A percentile compares a stretch with the other conserved stretches of the same genome.
Evolutionary conservation across 1,284 basidiomycete genomes (phyloP).

Genomic region (Pterulicium gracile): DNA sequence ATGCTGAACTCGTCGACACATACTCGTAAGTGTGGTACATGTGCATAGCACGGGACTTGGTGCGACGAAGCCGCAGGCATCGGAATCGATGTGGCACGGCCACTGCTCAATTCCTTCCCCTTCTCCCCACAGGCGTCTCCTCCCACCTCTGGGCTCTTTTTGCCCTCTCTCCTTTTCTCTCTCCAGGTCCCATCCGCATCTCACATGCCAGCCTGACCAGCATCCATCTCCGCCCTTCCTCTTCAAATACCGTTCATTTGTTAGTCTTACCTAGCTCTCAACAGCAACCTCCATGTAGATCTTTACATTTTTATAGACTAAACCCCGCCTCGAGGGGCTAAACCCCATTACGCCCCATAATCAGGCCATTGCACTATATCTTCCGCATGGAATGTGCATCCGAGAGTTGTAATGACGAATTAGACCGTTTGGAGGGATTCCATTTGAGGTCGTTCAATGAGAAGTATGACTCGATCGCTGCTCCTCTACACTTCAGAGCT

Average conservation of each 20-base stretch:
- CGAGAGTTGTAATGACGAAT: background rate
- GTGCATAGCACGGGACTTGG: no score
- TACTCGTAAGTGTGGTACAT: no score
- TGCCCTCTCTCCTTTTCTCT: no score
- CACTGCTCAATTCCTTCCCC: no score
- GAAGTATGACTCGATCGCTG: background rate
- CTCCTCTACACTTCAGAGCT: background rate
- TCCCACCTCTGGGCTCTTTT: no score
- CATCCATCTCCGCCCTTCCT: background rate
- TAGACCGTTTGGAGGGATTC: constrained; percentile 1
- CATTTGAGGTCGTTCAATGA: constrained; percentile 1
- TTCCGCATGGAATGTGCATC: constrained; percentile 1
- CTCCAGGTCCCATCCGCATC: no score
- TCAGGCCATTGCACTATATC: no score
- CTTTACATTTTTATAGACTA: background rate
- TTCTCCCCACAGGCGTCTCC: no score
- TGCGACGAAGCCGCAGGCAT: no score
- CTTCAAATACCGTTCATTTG: background rate
- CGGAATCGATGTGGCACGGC: no score
- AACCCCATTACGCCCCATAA: no score
- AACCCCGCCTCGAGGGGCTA: background rate
- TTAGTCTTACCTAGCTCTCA: background rate
- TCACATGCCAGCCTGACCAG: background rate
- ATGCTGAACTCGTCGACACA: no score
- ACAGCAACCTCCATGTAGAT: background rate